Evolutionary conservation across 1,284 basidiomycete genomes (phyloP).

Genomic region (Ceratobasidium sp.): DNA sequence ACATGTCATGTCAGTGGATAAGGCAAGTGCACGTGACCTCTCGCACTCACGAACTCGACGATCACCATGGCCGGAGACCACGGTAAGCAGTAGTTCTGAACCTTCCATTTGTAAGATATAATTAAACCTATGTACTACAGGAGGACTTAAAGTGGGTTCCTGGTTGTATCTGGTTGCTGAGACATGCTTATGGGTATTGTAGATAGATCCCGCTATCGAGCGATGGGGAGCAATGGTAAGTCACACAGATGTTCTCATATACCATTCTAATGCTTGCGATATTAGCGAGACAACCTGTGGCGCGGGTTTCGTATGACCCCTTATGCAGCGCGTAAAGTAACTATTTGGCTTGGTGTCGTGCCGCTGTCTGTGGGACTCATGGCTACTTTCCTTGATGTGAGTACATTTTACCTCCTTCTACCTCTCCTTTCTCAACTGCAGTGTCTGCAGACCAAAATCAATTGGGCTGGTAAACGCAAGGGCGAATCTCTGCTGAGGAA

Average conservation of each 20-base stretch:
- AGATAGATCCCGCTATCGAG: conserved; percentile 46
- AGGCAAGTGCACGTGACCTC: not conserved
- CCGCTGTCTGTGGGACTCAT: conserved; percentile 33
- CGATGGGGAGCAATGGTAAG: conserved; percentile 45
- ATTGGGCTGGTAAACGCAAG: conserved; percentile 46
- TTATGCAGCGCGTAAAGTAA: conserved; percentile 42
- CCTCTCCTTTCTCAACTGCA: not conserved
- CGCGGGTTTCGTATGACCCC: conserved; percentile 44
- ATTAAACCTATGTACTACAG: not conserved
- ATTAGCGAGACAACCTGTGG: conserved; percentile 45
- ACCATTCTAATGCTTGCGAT: not conserved
- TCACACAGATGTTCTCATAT: not conserved
- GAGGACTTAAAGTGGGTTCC: conserved; percentile 27
- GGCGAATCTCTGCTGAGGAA: conserved; percentile 41
- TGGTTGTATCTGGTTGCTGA: not conserved
- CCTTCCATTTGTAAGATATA: not conserved
- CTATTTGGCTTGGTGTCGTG: conserved; percentile 39
- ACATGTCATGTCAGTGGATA: no score
- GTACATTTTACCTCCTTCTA: not conserved
- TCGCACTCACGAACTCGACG: conserved; percentile 5
- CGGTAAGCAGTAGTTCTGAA: not conserved
- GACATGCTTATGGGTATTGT: not conserved
- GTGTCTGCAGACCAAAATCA: conserved; percentile 31
- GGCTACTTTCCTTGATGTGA: conserved; percentile 42
- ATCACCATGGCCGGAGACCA: conserved; percentile 38